A percentile compares a stretch with the other conserved stretches of the same genome.
Conservation (phyloP, 441 rosid genomes). For the Mallotus japonicus region DNA sequence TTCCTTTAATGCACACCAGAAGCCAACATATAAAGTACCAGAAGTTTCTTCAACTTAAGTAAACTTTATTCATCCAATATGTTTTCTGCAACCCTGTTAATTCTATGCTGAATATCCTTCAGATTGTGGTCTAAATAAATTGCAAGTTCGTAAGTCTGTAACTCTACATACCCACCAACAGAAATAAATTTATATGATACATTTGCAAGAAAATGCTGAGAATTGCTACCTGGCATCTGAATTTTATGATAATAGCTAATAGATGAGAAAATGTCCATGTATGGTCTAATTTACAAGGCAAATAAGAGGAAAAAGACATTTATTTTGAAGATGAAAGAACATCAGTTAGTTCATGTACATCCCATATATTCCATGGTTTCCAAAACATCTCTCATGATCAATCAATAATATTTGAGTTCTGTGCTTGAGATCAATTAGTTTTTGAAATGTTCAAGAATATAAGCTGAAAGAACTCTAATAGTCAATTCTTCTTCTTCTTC, state of each 20-base stretch:
- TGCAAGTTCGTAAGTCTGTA: neutral
- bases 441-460: neutral
- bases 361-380: neutral
- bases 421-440: neutral
- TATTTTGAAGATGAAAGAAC: conserved; percentile 3
- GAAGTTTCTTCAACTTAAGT: too few species aligned
- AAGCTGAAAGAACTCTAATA: neutral
- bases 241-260: neutral
- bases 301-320: neutral
- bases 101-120: neutral
- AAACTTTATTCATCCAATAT: neutral
- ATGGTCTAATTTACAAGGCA: neutral
- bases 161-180: neutral
- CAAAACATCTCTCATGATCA: neutral
- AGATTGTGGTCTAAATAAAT: neutral
- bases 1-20: neutral
- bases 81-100: too few species aligned
- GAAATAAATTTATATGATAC: neutral
- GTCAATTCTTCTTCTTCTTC: conserved; percentile 37
- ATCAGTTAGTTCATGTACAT: neutral
- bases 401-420: neutral
- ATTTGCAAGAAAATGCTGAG: neutral
- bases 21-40: neutral
- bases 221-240: neutral
- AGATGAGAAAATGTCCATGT: neutral